Evolutionary conservation across 2,329 filamentous ascomycete genomes (phyloP).

Genomic region (Biscogniauxia sp.): DNA sequence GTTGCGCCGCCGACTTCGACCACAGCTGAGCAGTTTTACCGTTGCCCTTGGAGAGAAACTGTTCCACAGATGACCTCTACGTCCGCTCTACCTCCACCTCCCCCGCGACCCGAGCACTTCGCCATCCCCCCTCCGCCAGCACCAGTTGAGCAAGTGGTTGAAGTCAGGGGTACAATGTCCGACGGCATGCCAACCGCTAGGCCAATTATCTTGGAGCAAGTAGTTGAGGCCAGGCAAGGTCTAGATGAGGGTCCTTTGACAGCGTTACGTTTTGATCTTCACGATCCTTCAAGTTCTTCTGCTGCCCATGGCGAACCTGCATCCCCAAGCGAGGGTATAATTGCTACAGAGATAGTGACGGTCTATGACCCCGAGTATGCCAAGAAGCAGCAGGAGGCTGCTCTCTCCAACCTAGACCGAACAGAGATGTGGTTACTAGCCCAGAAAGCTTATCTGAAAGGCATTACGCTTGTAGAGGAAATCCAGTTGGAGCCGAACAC

Average conservation of each 20-base stretch:
- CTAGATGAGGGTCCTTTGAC: slow-evolving; percentile 28
- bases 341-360: slow-evolving; percentile 62
- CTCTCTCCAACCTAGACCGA: slow-evolving; percentile 74
- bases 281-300: slow-evolving; percentile 32
- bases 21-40: slow-evolving; percentile 90
- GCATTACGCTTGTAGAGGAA: slow-evolving; percentile 56
- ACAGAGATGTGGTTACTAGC: slow-evolving; percentile 84
- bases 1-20: slow-evolving; percentile 73
- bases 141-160: slow-evolving; percentile 67
- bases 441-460: slow-evolving; percentile 74
- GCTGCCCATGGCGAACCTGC: slow-evolving; percentile 31
- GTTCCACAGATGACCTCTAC: slow-evolving; percentile 34
- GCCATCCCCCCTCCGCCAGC: slow-evolving; percentile 37
- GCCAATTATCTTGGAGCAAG: slow-evolving; percentile 43
- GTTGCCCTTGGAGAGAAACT: slow-evolving; percentile 67
- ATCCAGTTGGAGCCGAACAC: slow-evolving; percentile 31
- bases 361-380: slow-evolving; percentile 76
- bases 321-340: slow-evolving; percentile 53
- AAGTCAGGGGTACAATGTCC: slow-evolving; percentile 53
- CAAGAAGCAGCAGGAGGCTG: slow-evolving; percentile 67
- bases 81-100: slow-evolving; percentile 34
- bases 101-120: slow-evolving; percentile 37
- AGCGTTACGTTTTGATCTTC: slow-evolving; percentile 27
- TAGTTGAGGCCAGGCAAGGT: slow-evolving; percentile 35
- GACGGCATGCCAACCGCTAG: slow-evolving; percentile 67